These are phyloP conservation scores for Penicillium waksmanii DNA, from an alignment of 495 filamentous ascomycete genomes.

Conservation along the genomic window DNA sequence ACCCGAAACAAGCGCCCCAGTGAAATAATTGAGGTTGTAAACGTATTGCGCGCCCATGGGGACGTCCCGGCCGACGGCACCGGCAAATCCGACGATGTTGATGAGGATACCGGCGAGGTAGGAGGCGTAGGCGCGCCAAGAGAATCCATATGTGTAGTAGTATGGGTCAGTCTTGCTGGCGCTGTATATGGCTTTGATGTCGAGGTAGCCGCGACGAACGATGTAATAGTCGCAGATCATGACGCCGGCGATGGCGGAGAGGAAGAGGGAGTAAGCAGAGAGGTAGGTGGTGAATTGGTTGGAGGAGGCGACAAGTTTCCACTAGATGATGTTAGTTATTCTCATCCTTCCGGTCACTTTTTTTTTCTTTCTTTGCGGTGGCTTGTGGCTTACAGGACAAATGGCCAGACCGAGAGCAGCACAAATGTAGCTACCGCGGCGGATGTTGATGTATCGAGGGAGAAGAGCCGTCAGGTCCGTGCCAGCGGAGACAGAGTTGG, in stretches of 20 bases:
- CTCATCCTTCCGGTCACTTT: too few relatives aligned
- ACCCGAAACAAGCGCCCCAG: conserved; percentile 73
- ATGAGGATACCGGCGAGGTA: conserved; percentile 86
- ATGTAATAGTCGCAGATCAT: conserved; percentile 91
- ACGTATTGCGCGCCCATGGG: conserved; percentile 81
- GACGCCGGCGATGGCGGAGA: conserved; percentile 89
- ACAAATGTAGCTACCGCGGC: conserved; percentile 89
- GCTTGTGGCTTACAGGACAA: conserved; percentile 61
- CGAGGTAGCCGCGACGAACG: conserved; percentile 80
- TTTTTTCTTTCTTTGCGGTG: background rate
- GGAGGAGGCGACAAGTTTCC: conserved; percentile 74
- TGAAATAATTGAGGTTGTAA: conserved; percentile 90
- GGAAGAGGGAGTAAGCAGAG: conserved; percentile 93
- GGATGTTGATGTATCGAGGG: conserved; percentile 84
- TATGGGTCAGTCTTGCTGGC: conserved; percentile 69
- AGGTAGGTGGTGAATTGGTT: conserved; percentile 96
- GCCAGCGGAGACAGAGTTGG: conserved; percentile 87
- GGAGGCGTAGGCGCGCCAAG: conserved; percentile 81
- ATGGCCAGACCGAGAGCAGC: conserved; percentile 82
- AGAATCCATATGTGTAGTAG: conserved; percentile 72
- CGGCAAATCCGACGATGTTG: conserved; percentile 92
- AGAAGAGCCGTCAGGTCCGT: conserved; percentile 92
- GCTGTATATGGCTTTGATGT: conserved; percentile 79
- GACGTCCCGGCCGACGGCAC: conserved; percentile 74
- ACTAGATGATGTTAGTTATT: conserved; percentile 41